Evolutionary conservation across 2,329 filamentous ascomycete species (phyloP).

Genomic region (Neonectria punicea): DNA sequence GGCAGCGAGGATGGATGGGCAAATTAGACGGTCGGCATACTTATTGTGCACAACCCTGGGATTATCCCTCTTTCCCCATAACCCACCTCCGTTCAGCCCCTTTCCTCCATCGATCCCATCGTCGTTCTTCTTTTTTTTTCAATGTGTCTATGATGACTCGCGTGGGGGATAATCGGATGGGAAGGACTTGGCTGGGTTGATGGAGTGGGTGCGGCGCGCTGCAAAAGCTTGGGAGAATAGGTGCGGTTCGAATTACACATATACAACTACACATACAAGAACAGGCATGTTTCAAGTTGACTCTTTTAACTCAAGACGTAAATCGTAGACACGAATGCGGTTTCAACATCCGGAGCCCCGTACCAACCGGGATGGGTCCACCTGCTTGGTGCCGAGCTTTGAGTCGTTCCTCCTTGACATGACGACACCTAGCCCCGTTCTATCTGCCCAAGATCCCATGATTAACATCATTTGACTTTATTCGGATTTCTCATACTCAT

Average conservation of each 20-base stretch:
- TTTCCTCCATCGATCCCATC: background rate
- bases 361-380: background rate
- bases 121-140: background rate
- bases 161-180: conserved; percentile 14
- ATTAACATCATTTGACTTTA: conserved; percentile 8
- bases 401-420: background rate
- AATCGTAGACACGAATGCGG: background rate
- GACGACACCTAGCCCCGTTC: conserved; percentile 9
- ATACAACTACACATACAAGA: conserved; percentile 25
- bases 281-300: conserved; percentile 16
- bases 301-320: background rate
- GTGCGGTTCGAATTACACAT: conserved; percentile 20
- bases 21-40: conserved; percentile 17
- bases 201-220: conserved; percentile 13
- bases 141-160: conserved; percentile 18
- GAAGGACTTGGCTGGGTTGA: conserved; percentile 10
- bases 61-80: background rate
- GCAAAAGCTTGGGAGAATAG: conserved; percentile 29
- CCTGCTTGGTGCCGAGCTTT: background rate
- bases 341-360: background rate
- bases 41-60: conserved; percentile 8
- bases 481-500: conserved; percentile 18
- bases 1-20: conserved; percentile 11
- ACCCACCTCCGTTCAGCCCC: background rate
- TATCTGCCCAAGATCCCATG: conserved; percentile 13